phyloP scores from a whole-genome alignment of 768 basidiomycete species.

The Pisolithus sp. region DNA sequence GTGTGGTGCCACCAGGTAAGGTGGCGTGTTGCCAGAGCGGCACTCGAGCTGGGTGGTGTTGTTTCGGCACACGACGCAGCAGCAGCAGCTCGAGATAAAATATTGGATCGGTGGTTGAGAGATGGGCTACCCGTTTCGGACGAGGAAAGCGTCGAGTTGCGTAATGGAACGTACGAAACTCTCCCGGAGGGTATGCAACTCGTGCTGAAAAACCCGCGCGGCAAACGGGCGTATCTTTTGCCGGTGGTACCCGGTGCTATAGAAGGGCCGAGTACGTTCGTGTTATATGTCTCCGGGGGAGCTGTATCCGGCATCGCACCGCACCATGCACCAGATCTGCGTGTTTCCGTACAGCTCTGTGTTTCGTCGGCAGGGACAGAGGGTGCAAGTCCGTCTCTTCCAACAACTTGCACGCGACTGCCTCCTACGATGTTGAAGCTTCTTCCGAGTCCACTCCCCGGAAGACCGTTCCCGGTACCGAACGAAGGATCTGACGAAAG shows the following conservation, averaged over 20 bases:
- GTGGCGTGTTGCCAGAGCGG: constrained; percentile 76
- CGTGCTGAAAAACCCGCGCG: constrained; percentile 37
- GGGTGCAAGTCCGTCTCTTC: constrained; percentile 12
- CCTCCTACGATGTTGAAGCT: constrained; percentile 48
- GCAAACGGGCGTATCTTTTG: constrained; percentile 44
- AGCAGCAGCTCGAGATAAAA: constrained; percentile 22
- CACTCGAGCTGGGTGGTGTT: constrained; percentile 55
- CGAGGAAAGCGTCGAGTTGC: constrained; percentile 6
- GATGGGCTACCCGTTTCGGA: constrained; percentile 35
- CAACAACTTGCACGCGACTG: constrained; percentile 33
- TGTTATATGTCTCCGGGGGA: constrained; percentile 58
- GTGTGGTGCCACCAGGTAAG: constrained; percentile 99
- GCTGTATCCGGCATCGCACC: constrained; percentile 46
- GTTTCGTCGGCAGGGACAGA: not conserved
- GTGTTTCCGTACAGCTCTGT: constrained; percentile 45
- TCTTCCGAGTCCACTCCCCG: constrained; percentile 54
- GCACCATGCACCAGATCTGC: constrained; percentile 39
- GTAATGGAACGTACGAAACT: constrained; percentile 25
- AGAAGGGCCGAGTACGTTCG: constrained; percentile 29
- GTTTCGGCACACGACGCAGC: constrained; percentile 8
- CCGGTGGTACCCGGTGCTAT: constrained; percentile 24
- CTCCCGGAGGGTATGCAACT: constrained; percentile 36
- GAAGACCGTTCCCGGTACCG: constrained; percentile 55
- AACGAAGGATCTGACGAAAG: constrained; percentile 68
- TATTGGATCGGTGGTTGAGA: constrained; percentile 62